Base-by-base conservation (phyloP, 495 filamentous ascomycete species). In the Penicillium malachiteum region DNA sequence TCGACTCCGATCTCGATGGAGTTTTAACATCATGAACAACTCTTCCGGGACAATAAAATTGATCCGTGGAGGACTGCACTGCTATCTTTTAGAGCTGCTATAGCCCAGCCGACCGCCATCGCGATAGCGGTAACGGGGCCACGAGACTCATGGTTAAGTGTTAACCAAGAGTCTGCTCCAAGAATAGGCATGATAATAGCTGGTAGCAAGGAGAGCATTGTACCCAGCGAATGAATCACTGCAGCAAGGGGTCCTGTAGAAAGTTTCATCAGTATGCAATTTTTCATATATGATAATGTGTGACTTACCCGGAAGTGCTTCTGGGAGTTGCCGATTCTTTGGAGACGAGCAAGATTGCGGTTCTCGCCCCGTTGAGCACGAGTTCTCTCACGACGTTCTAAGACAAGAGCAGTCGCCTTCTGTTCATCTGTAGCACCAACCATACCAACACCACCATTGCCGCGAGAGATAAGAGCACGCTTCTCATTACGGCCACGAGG, bases 401-500 rank as follows among this genome's bases (percentile, higher is more conserved):
- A 74, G 5, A 75, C 75, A 4, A 68, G 63, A 17, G 88, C 84
- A 58, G 87, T 81, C 39, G 78, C 76, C 71, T 84, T 91, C 78
- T 88, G 88, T 42, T 77, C 71, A n/a, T 85, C 83, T 3, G 77
- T 82, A 12, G 87, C 87, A 39, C 88, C 88, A 40, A 90, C 63
- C 87, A 95, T 88, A 41, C 91, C 91, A 34, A 80, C 65, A 21
- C 87, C 87, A 31, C 87, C 87, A 57, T 90, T 88, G 14, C 86
- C 87, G 57, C 88, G 80, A 42, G 69, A 82, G 35, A 83, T 70
- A 17, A 89, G 58, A 56, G 87, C 83, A 42, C 88, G 79, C 55
- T 84, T 84, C 35, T 77, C 73, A 48, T 74, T 73, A 44, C 73
- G 74, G 32, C 64, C 67, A 32, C 68, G 67, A 11, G 69, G 56